Percentiles rank a stretch among this genome's conserved stretches.
Conservation (phyloP, 2,329 filamentous ascomycete genomes). For the Aspergillus phoenicis region DNA sequence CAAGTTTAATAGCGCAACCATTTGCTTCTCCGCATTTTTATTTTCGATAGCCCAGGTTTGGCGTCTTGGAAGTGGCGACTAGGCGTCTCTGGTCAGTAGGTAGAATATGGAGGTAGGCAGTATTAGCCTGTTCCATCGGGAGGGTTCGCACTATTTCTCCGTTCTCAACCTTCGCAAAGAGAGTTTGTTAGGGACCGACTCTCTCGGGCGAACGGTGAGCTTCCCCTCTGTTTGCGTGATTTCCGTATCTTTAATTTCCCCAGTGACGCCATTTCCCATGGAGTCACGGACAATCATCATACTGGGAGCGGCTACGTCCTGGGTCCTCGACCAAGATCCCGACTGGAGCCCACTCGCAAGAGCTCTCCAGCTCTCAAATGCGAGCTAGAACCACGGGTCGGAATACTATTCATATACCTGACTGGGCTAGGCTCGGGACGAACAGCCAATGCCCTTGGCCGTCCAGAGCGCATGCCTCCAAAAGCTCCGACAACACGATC, state of each 20-base stretch:
- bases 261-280: slow-evolving; percentile 5
- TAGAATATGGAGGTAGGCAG: not conserved
- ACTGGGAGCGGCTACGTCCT: not conserved
- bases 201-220: not conserved
- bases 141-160: slow-evolving; percentile 11
- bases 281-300: not conserved
- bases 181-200: not conserved
- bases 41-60: not conserved
- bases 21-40: slow-evolving; percentile 1
- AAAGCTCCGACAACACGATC: not conserved
- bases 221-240: not conserved
- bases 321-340: slow-evolving; percentile 18
- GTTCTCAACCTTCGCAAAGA: slow-evolving; percentile 5
- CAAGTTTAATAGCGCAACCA: not conserved
- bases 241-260: not conserved
- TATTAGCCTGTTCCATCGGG: slow-evolving; percentile 6
- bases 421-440: slow-evolving; percentile 17
- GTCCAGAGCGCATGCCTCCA: slow-evolving; percentile 5
- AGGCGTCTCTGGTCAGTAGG: not conserved
- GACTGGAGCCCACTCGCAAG: slow-evolving; percentile 17
- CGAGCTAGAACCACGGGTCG: slow-evolving; percentile 16
- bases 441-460: slow-evolving; percentile 13
- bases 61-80: not conserved
- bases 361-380: not conserved
- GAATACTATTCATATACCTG: slow-evolving; percentile 15